A percentile compares a stretch with the other conserved stretches of the same genome.
Evolutionary conservation across 2,329 filamentous ascomycete species (phyloP).

Genomic region (Cladorrhinum sp.): DNA sequence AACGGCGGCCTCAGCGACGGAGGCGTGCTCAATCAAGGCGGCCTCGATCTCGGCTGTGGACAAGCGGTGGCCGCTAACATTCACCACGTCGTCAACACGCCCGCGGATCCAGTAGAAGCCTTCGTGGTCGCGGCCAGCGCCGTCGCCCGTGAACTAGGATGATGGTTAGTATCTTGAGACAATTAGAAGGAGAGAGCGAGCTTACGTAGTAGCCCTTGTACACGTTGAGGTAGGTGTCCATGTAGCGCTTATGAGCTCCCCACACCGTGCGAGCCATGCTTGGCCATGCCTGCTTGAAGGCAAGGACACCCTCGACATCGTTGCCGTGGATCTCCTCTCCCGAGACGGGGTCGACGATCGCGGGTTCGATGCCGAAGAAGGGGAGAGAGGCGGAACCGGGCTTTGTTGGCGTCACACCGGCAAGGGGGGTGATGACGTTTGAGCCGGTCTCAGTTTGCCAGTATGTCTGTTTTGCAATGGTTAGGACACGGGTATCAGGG

Average conservation of each 20-base stretch:
- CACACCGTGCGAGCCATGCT: constrained; percentile 98
- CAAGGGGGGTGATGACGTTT: constrained; percentile 90
- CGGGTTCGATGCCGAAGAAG: constrained; percentile 97
- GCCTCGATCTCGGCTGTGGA: constrained; percentile 98
- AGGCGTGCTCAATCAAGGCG: constrained; percentile 85
- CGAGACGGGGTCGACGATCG: constrained; percentile 93
- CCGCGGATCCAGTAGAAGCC: constrained; percentile 99
- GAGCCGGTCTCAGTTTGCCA: constrained; percentile 99
- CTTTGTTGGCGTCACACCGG: constrained; percentile 92
- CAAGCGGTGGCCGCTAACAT: constrained; percentile 92
- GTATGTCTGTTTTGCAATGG: constrained; percentile 70
- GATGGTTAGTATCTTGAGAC: background rate
- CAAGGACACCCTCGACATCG: constrained; percentile 93
- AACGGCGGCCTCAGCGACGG: constrained; percentile 90
- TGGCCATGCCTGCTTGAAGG: constrained; percentile 97
- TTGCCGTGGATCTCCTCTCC: constrained; percentile 92
- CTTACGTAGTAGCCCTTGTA: constrained; percentile 97
- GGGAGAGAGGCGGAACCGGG: constrained; percentile 92
- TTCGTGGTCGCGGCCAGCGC: constrained; percentile 92
- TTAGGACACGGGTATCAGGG: constrained; percentile 13
- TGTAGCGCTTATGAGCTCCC: constrained; percentile 96
- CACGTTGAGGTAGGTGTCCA: constrained; percentile 97
- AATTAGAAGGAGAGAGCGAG: constrained; percentile 21
- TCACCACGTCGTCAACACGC: constrained; percentile 97
- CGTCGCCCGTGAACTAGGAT: constrained; percentile 79